phyloP scores from a whole-genome alignment of 331 rosid genomes.

The Prunus yedoensis region DNA sequence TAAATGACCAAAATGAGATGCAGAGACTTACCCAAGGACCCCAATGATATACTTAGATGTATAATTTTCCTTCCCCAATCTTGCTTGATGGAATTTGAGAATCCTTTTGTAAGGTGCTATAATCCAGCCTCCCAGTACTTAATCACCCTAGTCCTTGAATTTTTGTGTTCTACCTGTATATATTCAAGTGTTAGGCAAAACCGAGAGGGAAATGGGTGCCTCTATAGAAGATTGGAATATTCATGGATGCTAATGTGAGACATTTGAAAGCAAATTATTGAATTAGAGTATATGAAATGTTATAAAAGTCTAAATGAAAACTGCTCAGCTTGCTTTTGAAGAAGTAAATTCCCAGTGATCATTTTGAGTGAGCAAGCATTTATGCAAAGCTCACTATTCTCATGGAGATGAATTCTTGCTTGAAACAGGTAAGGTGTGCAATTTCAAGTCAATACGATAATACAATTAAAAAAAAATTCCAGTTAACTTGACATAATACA shows the following conservation, averaged over 20 bases:
- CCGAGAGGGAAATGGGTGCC: constrained; percentile 6
- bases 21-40: constrained; percentile 92
- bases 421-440: too few species aligned
- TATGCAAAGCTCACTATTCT: neutral
- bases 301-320: neutral
- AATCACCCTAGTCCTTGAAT: constrained; percentile 29
- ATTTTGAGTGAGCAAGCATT: neutral
- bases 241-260: neutral
- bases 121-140: constrained; percentile 1
- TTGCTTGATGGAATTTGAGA: constrained; percentile 16
- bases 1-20: constrained; percentile 82
- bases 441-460: too few species aligned
- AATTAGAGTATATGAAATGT: neutral
- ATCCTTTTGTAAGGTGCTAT: constrained; percentile 27
- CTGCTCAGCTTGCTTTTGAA: neutral
- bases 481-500: too few species aligned
- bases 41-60: constrained; percentile 30
- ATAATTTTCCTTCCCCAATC: constrained; percentile 23
- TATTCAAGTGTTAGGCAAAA: constrained; percentile 33
- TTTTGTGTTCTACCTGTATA: constrained; percentile 42
- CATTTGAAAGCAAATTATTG: neutral
- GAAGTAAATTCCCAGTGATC: neutral
- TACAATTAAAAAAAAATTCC: too few species aligned
- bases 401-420: too few species aligned
- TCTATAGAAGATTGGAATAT: neutral